Percentiles rank a stretch among this genome's conserved stretches.
These are phyloP conservation scores for Aspergillus sclerotioniger DNA, from an alignment of 495 filamentous ascomycete species.

Conservation along the genomic window DNA sequence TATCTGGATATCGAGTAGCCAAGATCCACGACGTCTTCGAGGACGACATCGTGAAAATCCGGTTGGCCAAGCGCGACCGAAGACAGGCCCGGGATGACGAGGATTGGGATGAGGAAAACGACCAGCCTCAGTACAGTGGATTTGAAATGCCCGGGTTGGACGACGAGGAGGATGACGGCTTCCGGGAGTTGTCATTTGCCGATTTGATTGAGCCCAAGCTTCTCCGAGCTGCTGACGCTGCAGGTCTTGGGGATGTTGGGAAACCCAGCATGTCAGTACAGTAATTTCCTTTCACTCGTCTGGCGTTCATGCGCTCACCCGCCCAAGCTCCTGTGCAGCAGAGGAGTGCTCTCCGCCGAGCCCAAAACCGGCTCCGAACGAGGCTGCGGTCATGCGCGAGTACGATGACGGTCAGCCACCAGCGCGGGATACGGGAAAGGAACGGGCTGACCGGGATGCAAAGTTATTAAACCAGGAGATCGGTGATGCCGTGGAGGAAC, in stretches of 20 bases:
- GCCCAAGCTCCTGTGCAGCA: conserved; percentile 34
- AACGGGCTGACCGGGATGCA: not conserved
- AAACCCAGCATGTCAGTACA: conserved; percentile 45
- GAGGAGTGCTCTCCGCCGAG: conserved; percentile 26
- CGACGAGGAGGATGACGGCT: conserved; percentile 54
- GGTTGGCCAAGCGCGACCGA: conserved; percentile 69
- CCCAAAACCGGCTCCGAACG: conserved; percentile 5
- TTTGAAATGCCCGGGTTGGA: conserved; percentile 66
- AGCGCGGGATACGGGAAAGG: not conserved
- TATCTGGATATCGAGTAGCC: conserved; percentile 67
- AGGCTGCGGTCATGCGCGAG: not conserved
- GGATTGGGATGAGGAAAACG: conserved; percentile 53
- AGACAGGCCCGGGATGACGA: conserved; percentile 44
- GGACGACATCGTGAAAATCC: conserved; percentile 52
- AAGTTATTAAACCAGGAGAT: not conserved
- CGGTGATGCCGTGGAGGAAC: not conserved
- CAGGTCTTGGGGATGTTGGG: conserved; percentile 19
- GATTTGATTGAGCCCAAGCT: conserved; percentile 64
- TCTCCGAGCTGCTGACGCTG: conserved; percentile 37
- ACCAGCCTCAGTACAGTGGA: conserved; percentile 57
- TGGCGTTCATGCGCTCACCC: conserved; percentile 33
- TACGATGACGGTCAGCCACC: conserved; percentile 7
- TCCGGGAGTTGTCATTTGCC: conserved; percentile 48
- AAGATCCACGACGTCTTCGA: conserved; percentile 54
- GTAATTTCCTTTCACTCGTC: conserved; percentile 33